Evolutionary conservation across 164 flowering plant genomes (phyloP).

Genomic region (Umbilicus rupestris): DNA sequence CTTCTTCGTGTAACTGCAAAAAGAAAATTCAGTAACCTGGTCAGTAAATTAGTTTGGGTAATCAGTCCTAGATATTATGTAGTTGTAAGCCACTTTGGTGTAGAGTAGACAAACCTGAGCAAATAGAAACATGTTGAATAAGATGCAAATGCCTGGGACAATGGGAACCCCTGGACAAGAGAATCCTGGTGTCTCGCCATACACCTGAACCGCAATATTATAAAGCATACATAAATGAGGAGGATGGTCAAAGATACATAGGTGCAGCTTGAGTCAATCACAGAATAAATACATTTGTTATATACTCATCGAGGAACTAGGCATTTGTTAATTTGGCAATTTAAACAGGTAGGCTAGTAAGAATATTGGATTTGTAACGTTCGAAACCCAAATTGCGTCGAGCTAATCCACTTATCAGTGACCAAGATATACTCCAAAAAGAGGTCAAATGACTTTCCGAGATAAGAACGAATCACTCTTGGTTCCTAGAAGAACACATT

Average conservation of each 20-base stretch:
- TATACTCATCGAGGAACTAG: too few relatives aligned
- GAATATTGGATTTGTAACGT: too few relatives aligned
- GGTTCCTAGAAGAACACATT: too few relatives aligned
- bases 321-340: too few relatives aligned
- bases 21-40: not conserved
- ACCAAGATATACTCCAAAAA: too few relatives aligned
- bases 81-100: not conserved
- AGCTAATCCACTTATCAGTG: too few relatives aligned
- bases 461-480: too few relatives aligned
- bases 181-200: conserved; percentile 56
- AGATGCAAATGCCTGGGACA: conserved; percentile 67
- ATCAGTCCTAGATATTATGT: too few relatives aligned
- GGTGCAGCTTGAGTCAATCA: not conserved
- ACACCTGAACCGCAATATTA: conserved; percentile 31
- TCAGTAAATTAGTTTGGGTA: not conserved
- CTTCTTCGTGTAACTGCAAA: conserved; percentile 83
- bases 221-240: not conserved
- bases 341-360: too few relatives aligned
- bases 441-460: too few relatives aligned
- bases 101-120: conserved; percentile 62
- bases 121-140: conserved; percentile 85
- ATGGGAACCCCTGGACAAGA: conserved; percentile 87
- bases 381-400: too few relatives aligned
- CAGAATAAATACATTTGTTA: not conserved
- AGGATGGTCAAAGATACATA: not conserved